These are phyloP conservation scores for Hemileccinum impolitum DNA, from an alignment of 768 basidiomycete genomes.

Conservation along the genomic window DNA sequence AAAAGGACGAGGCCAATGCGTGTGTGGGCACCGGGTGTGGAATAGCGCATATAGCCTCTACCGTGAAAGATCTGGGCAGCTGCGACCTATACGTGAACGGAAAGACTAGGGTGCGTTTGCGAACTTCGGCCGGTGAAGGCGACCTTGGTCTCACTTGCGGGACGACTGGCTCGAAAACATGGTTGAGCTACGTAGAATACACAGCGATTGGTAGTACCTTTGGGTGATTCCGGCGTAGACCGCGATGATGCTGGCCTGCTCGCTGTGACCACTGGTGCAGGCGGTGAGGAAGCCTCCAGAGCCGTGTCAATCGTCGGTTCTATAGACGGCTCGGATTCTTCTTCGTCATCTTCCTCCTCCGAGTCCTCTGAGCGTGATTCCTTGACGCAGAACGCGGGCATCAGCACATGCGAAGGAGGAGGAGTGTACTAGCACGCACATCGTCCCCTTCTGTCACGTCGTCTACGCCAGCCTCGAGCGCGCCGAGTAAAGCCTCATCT, in stretches of 20 bases:
- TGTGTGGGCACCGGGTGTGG: slow-evolving; percentile 88
- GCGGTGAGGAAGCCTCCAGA: slow-evolving; percentile 25
- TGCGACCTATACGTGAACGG: slow-evolving; percentile 26
- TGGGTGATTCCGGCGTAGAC: slow-evolving; percentile 31
- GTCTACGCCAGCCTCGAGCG: slow-evolving; percentile 52
- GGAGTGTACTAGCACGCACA: slow-evolving; percentile 39
- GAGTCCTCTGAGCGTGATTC: slow-evolving; percentile 61
- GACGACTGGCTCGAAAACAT: slow-evolving; percentile 16
- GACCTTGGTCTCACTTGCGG: slow-evolving; percentile 36
- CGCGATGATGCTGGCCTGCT: slow-evolving; percentile 22
- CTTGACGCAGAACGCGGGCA: slow-evolving; percentile 27
- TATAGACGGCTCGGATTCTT: slow-evolving; percentile 40
- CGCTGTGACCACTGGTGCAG: slow-evolving; percentile 26
- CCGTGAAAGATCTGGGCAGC: slow-evolving; percentile 65
- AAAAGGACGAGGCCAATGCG: slow-evolving; percentile 79
- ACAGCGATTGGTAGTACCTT: slow-evolving; percentile 25
- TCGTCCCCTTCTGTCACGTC: slow-evolving; percentile 71
- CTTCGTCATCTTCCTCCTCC: slow-evolving; percentile 54
- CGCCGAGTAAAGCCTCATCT: slow-evolving; percentile 61
- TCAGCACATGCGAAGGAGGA: slow-evolving; percentile 1
- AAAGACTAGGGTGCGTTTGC: slow-evolving; percentile 43
- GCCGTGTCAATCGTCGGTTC: slow-evolving; percentile 30
- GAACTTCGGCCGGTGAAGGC: slow-evolving; percentile 53
- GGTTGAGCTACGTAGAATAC: slow-evolving; percentile 11
- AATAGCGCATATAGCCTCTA: slow-evolving; percentile 89